Percentiles rank a stretch among this genome's conserved stretches.
phyloP scores from a whole-genome alignment of 73 alveolate genomes.

The Paramecium primaurelia region DNA sequence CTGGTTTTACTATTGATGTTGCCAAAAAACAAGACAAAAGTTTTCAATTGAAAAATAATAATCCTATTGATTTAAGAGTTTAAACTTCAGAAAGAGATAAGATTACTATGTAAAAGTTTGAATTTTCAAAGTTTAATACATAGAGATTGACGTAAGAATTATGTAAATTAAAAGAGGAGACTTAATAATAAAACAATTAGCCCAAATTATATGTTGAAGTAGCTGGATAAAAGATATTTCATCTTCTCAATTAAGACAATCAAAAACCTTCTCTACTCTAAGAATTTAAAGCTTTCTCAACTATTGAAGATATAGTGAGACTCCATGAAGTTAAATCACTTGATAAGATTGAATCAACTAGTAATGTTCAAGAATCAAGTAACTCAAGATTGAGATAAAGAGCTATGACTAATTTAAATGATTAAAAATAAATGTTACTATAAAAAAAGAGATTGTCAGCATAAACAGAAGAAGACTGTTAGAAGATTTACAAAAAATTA shows the following conservation, averaged over 20 bases:
- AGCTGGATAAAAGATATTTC: neutral
- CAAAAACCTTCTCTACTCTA: neutral
- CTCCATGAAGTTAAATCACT: neutral
- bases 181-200: neutral
- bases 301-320: neutral
- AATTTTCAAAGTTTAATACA: neutral
- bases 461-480: neutral
- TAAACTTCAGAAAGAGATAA: neutral
- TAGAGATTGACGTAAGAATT: conserved; percentile 3
- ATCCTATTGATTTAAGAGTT: neutral
- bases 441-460: neutral
- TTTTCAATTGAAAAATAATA: neutral
- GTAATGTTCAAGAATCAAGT: neutral
- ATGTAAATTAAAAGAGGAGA: neutral
- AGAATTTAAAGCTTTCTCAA: neutral
- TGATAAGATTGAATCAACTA: neutral
- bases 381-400: neutral
- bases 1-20: neutral
- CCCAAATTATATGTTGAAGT: neutral
- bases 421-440: neutral
- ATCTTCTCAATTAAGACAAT: neutral
- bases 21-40: neutral
- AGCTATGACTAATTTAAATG: neutral
- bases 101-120: neutral
- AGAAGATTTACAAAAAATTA: neutral